Evolutionary conservation across 75 land plant genomes (phyloP), one percentile per base, ranked within the genome.

Genomic region (Pinus taeda): DNA sequence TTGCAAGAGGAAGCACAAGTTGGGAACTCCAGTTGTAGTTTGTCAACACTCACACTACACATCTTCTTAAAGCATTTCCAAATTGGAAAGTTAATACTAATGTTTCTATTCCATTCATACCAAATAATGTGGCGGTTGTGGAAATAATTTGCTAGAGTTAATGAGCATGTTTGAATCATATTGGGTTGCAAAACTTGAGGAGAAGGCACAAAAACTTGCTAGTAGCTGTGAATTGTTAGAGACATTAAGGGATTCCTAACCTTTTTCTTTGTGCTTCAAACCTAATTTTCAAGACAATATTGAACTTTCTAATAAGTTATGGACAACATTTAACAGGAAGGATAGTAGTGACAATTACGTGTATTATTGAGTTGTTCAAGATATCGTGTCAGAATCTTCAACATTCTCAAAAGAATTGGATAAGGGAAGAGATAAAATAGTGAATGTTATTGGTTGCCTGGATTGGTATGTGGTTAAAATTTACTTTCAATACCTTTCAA

Each of bases 351-450:
- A 91, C 66, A 91, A 95, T 59, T 85, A 75, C 74, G 37, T 95
- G 13, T 95, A 85, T 75, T 89, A 87, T 60, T 94, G 96, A 2
- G 71, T 77, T 63, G 77, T 76, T 59, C 26, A 67, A 42, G 73
- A 76, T 14, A 65, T 83, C 22, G 72, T 78, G 71, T 4, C 84
- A 85, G 59, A 91, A 78, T 2, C 59, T 90, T 29, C 76, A 82
- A 58, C 94, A 93, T 82, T 95, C 93, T 80, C 94, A 95, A 75
- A 86, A 71, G 57, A 95, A 94, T 55, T 92, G 95, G 97, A 69
- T 75, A 22, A 77, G 80, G 57, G 80, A 81, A 24, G 85, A 83
- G 59, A 72, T 73, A 21, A 26, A 62, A 74, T 79, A 26, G 85
- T 92, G 36, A 88, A 78, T 39, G 96, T 89, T 24, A 80, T 95